Percentiles rank a stretch among this genome's conserved stretches.
Evolutionary conservation across 208 protist genomes (phyloP).

Genomic region (Trypanosoma melophagium): DNA sequence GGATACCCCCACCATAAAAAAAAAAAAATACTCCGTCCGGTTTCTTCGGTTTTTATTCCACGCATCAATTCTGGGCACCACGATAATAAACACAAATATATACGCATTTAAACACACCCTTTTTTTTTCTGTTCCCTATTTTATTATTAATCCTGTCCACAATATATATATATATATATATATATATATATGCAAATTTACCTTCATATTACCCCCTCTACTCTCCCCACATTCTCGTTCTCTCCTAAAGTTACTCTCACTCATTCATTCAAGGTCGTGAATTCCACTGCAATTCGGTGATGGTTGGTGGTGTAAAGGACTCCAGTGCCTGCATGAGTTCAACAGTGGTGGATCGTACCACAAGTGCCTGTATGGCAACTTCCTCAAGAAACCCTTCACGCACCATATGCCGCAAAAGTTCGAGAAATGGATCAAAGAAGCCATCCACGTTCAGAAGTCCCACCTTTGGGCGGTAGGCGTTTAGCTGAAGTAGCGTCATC

Average conservation of each 20-base stretch:
- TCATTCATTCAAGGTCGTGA: conserved; percentile 36
- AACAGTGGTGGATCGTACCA: conserved; percentile 45
- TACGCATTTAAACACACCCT: too few relatives aligned
- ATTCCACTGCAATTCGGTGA: conserved; percentile 42
- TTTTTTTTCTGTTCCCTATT: too few relatives aligned
- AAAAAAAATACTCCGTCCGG: too few relatives aligned
- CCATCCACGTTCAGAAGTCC: conserved; percentile 68
- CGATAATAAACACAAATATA: too few relatives aligned
- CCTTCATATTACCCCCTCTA: too few relatives aligned
- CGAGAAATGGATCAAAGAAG: conserved; percentile 74
- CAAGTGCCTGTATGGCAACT: conserved; percentile 32
- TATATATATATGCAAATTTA: too few relatives aligned
- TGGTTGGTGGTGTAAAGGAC: conserved; percentile 33
- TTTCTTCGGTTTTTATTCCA: too few relatives aligned
- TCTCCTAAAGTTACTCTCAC: not conserved
- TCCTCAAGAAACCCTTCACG: conserved; percentile 65
- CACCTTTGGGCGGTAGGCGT: conserved; percentile 69
- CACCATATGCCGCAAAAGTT: conserved; percentile 54
- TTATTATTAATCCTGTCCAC: too few relatives aligned
- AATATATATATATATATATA: too few relatives aligned
- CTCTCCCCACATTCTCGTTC: conserved; percentile 11
- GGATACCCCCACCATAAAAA: too few relatives aligned
- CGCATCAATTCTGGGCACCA: too few relatives aligned
- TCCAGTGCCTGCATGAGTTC: conserved; percentile 55
- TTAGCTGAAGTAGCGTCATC: conserved; percentile 80